Evolutionary conservation across 2,329 filamentous ascomycete genomes (phyloP), one percentile per base, ranked within the genome.

Genomic region (Talaromyces sp.): DNA sequence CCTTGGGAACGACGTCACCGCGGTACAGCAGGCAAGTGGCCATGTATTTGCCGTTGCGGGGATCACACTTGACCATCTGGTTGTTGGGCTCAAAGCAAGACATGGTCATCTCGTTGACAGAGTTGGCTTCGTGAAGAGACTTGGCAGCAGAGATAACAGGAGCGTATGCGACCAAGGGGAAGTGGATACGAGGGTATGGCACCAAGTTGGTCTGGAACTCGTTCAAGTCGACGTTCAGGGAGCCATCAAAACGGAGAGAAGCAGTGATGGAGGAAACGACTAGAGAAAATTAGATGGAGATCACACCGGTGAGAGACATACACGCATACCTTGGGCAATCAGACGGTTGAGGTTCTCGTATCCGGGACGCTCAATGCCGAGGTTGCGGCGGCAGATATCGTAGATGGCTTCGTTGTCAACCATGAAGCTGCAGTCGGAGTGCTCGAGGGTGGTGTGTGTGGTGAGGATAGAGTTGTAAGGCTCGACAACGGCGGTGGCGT

Each of bases 141-240:
- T 97, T 97, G 78, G 91, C 90, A 66, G 92, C 90, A 66, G 93
- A 97, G 79, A 98, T 88, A 75, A 99, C 91, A 65, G 94, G 94
- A 52, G 95, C 86, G 78, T 98, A 99, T 68, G 93, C 92, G 74
- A 98, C 93, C 72, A 99, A 90, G 77, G 94, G 94, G 89, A 97
- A 99, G 84, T 99, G 94, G 75, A 99, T 99, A 83, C 94, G 92
- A 68, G 94, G 94, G 83, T 98, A 99, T 65, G 94, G 94, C 66
- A 99, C 94, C 81, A 99, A 82, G 86, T 99, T 99, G 82, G 94
- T 99, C 87, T 99, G 94, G 91, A 99, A 99, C 85, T 99, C 94
- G 86, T 97, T 97, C 70, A 99, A 83, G 80, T 99, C 94, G 82
- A 99, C 95, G 83, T 99, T 99, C 72, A 99, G 90, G 70, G 95